A percentile compares a stretch with the other conserved stretches of the same genome.
Conservation (phyloP, 2,329 filamentous ascomycete species). For the Dactylellina cionopaga region DNA sequence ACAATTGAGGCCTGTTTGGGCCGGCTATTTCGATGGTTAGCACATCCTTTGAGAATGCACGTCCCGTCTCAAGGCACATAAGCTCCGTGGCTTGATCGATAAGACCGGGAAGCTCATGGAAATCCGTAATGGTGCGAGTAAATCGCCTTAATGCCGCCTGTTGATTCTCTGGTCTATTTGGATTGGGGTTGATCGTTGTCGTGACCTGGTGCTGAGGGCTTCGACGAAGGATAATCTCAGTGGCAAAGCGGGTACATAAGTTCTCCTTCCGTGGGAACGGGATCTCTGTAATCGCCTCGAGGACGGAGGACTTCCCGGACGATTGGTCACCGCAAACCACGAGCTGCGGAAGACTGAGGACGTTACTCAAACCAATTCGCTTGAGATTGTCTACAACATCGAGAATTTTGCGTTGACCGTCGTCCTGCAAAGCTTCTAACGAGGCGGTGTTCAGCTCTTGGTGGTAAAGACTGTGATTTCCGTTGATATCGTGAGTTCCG, state of each 20-base stretch:
- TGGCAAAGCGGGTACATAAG: constrained; percentile 71
- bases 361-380: constrained; percentile 64
- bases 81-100: constrained; percentile 66
- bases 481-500: no score
- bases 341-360: constrained; percentile 67
- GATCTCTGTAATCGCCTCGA: constrained; percentile 72
- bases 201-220: constrained; percentile 59
- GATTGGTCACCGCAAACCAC: constrained; percentile 71
- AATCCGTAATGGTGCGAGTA: constrained; percentile 59
- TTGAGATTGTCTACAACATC: constrained; percentile 67
- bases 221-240: constrained; percentile 68
- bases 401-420: constrained; percentile 64
- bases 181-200: constrained; percentile 62
- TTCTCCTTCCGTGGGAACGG: constrained; percentile 68
- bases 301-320: constrained; percentile 72
- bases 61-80: constrained; percentile 64
- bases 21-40: constrained; percentile 64
- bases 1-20: constrained; percentile 63
- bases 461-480: neutral
- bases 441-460: constrained; percentile 58
- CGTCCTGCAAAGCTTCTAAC: constrained; percentile 62
- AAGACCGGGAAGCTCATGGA: constrained; percentile 63
- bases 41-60: constrained; percentile 64
- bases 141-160: constrained; percentile 60
- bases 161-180: constrained; percentile 55